Conservation (phyloP, 768 basidiomycete genomes). For the Auricularia sp. region DNA sequence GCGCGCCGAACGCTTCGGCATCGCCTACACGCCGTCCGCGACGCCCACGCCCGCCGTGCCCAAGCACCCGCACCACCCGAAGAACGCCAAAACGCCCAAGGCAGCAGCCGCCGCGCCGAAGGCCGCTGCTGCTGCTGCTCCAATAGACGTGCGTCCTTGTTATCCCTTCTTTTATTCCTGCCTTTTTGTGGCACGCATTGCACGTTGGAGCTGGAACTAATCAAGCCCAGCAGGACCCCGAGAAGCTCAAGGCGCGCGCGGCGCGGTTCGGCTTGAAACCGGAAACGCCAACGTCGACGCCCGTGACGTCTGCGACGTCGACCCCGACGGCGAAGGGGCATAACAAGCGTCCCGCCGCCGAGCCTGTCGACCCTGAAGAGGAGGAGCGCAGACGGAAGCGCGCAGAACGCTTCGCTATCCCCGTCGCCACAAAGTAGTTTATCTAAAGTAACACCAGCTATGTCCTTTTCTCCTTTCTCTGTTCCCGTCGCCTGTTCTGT, state of each 20-base stretch:
- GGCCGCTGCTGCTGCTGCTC: background rate
- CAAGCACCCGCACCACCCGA: slow-evolving; percentile 8
- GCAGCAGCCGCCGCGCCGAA: slow-evolving; percentile 9
- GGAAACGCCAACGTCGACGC: slow-evolving; percentile 11
- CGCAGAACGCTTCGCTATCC: slow-evolving; percentile 51
- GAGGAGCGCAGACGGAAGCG: slow-evolving; percentile 46
- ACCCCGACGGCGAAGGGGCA: background rate
- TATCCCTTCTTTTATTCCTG: no score
- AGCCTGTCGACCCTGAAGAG: slow-evolving; percentile 45
- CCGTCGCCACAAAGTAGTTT: background rate
- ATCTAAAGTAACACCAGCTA: no score
- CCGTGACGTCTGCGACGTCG: slow-evolving; percentile 1
- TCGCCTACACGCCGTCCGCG: slow-evolving; percentile 42
- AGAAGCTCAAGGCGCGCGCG: slow-evolving; percentile 42
- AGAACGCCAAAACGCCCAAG: slow-evolving; percentile 11
- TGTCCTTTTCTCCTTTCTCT: no score
- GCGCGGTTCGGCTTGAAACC: slow-evolving; percentile 39
- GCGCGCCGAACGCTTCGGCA: slow-evolving; percentile 62
- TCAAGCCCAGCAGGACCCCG: slow-evolving; percentile 29
- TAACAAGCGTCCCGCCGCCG: slow-evolving; percentile 26
- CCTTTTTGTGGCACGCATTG: no score
- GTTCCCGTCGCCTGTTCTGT: no score
- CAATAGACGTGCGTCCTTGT: slow-evolving; percentile 21
- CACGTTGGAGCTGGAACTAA: background rate
- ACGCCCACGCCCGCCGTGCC: slow-evolving; percentile 14